Base-by-base conservation (phyloP, 73 alveolate species). In the Tetrahymena elliotti region DNA sequence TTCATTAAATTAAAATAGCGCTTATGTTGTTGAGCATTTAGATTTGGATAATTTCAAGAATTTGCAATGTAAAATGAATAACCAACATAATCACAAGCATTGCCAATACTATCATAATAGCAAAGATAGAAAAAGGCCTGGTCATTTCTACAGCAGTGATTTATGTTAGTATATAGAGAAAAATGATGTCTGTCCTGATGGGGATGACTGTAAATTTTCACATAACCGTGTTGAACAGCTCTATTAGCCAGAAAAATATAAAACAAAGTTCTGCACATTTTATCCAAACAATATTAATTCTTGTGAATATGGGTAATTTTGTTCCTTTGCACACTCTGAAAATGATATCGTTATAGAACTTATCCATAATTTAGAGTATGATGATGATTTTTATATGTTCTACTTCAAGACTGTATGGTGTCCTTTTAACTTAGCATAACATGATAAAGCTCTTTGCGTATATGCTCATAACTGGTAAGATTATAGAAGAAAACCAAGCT, bases 391-490 rank as follows among this genome's bases (percentile, higher is more conserved):
- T 93, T 98, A 94, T 93, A 97, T 98, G 98, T 97, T 96, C 97
- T 97, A 97, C 95, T 98, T 97, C 97, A 98, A 98, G 96, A 98
- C 99, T 16, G 98, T 97, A 35, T 98, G 99, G 99, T 98, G 99
- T 93, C 99, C 99, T 24, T 97, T 96, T 96, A 97, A 97, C 41
- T 97, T 96, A 35, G 95, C 98, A 35, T 98, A 97, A 94, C 99
- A 98, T 53, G 98, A 98, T 84, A 98, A 98, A 95, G 99, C 98
- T 53, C 97, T 95, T 40, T 98, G 99, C 96, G 99, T 98, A 54
- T 98, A 98, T 93, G 99, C 99, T 38, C 99, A 98, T 95, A 98
- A 98, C 94, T 98, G 99, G 99, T 96, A 98, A 95, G 99, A 97
- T 84, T 98, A 98, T 95, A 98, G 99, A 95, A 98, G 99, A 83